A percentile compares a stretch with the other conserved stretches of the same genome.
Evolutionary conservation across 1,139 yeast species (phyloP).

Genomic region (Yamadazyma siamensis): DNA sequence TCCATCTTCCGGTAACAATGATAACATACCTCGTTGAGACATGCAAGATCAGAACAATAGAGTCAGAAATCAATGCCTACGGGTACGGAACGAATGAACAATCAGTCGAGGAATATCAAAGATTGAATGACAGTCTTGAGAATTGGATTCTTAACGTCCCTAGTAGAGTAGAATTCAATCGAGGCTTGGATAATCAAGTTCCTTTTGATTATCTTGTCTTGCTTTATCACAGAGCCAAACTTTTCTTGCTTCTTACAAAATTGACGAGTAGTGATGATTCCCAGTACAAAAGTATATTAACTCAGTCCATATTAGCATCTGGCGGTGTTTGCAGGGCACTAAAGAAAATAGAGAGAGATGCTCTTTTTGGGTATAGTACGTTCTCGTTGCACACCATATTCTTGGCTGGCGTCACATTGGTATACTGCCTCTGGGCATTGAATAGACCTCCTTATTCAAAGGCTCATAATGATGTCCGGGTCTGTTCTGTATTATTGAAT

Average conservation of each 20-base stretch:
- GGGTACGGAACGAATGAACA: conserved; percentile 13
- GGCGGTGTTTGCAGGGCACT: conserved; percentile 19
- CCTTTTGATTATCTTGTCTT: conserved; percentile 11
- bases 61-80: conserved; percentile 15
- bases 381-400: conserved; percentile 20
- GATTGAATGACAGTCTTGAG: conserved; percentile 8
- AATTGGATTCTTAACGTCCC: conserved; percentile 9
- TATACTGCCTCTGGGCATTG: conserved; percentile 18
- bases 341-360: conserved; percentile 16
- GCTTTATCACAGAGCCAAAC: conserved; percentile 11
- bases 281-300: conserved; percentile 5
- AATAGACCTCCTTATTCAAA: conserved; percentile 16
- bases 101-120: conserved; percentile 4
- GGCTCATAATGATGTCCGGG: conserved; percentile 19
- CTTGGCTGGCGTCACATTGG: conserved; percentile 20
- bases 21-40: conserved; percentile 18
- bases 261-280: conserved; percentile 5
- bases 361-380: conserved; percentile 19
- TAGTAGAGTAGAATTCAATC: conserved; percentile 8
- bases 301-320: conserved; percentile 15
- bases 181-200: conserved; percentile 10
- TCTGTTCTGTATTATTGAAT: conserved; percentile 19
- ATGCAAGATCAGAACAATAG: conserved; percentile 17
- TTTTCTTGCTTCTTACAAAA: conserved; percentile 11
- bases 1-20: conserved; percentile 14